Percentiles rank a stretch among this genome's conserved stretches.
Evolutionary conservation across 257 asterid genomes (phyloP).

Genomic region (Ballota nigra): DNA sequence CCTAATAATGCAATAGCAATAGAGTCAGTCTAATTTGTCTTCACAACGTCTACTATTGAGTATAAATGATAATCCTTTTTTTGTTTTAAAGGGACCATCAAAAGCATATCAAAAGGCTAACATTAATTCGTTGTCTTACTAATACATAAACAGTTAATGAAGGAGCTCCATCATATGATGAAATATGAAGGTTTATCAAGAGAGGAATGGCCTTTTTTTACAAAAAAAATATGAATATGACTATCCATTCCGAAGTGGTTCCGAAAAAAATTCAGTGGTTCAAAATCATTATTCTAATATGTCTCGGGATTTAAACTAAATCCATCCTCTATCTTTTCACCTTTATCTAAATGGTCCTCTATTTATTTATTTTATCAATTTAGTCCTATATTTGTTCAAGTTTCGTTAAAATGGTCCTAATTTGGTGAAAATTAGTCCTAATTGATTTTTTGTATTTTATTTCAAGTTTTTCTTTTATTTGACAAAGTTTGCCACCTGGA

Average conservation of each 20-base stretch:
- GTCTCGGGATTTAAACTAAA: no score
- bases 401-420: no score
- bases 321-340: no score
- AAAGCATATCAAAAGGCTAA: neutral
- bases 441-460: no score
- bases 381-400: no score
- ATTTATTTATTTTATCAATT: no score
- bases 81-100: neutral
- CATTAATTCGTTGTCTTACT: neutral
- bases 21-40: neutral
- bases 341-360: no score
- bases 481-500: no score
- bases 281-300: no score
- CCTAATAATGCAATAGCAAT: conserved; percentile 7
- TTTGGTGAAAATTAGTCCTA: no score
- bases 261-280: no score
- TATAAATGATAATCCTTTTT: neutral
- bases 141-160: neutral
- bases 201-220: neutral
- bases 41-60: neutral
- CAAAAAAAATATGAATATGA: neutral
- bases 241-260: neutral
- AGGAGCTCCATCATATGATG: neutral
- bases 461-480: no score
- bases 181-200: conserved; percentile 3